A percentile compares a stretch with the other conserved stretches of the same genome.
Conservation (phyloP, 345 rosid species). For the Hevea brasiliensis region DNA sequence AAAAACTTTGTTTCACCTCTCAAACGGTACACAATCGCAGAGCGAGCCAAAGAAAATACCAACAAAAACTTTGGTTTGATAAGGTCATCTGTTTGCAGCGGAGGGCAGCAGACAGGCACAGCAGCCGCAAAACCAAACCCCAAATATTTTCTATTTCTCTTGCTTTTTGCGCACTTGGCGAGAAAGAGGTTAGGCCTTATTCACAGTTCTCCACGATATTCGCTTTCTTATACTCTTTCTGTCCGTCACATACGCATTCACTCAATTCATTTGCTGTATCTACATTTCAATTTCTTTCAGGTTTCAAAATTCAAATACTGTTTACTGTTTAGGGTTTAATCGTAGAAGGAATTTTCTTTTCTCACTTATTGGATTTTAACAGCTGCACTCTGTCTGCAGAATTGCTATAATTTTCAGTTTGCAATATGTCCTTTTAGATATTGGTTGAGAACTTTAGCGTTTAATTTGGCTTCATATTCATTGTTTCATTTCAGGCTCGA, state of each 20-base stretch:
- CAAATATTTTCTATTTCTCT: neutral
- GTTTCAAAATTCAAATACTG: no score
- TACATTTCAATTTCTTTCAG: neutral
- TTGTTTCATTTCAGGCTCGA: slow-evolving; percentile 10
- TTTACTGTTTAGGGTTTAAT: slow-evolving; percentile 28
- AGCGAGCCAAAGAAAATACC: neutral
- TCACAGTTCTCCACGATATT: neutral
- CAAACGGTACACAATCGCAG: no score
- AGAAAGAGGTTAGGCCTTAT: neutral
- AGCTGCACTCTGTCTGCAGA: no score
- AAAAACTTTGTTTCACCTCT: no score
- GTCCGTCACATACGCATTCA: neutral
- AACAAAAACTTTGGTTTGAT: neutral
- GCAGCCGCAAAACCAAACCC: neutral
- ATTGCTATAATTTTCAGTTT: neutral
- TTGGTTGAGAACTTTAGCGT: neutral
- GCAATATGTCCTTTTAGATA: neutral
- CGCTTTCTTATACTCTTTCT: no score
- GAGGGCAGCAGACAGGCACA: no score
- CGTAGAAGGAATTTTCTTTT: neutral
- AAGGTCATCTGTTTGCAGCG: slow-evolving; percentile 15
- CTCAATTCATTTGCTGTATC: neutral
- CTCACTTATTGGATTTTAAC: neutral
- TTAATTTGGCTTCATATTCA: neutral
- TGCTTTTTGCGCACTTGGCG: neutral